A percentile compares a stretch with the other conserved stretches of the same genome.
These are phyloP conservation scores for Globisporangium iwayamae DNA, from an alignment of 352 stramenopile genomes.

Conservation along the genomic window DNA sequence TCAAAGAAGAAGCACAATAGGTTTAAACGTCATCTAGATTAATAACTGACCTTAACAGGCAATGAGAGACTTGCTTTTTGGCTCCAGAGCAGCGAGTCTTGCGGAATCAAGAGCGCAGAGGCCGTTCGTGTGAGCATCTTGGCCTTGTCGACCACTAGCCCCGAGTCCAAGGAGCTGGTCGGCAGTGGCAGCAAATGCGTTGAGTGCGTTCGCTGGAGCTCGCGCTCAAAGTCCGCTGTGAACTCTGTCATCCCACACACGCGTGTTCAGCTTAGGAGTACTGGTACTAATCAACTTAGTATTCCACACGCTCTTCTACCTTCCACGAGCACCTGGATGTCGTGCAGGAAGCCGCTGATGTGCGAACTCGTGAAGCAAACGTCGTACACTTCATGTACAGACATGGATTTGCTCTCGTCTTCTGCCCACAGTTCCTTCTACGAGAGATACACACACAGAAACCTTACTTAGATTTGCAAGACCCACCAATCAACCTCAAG, in stretches of 20 bases:
- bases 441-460: background rate
- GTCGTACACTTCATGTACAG: slow-evolving; percentile 43
- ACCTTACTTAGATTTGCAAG: background rate
- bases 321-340: slow-evolving; percentile 42
- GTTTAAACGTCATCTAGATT: background rate
- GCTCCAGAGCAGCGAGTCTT: slow-evolving; percentile 17
- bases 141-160: slow-evolving; percentile 6
- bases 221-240: slow-evolving; percentile 6
- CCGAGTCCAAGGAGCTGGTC: background rate
- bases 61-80: background rate
- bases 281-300: background rate
- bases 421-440: slow-evolving; percentile 44
- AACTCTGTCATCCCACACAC: slow-evolving; percentile 4
- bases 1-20: background rate
- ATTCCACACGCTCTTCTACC: slow-evolving; percentile 16
- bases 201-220: slow-evolving; percentile 8
- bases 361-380: slow-evolving; percentile 57
- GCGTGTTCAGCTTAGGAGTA: background rate
- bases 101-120: slow-evolving; percentile 8
- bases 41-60: background rate
- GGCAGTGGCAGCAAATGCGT: background rate
- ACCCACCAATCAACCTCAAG: background rate
- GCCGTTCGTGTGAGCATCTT: slow-evolving; percentile 15
- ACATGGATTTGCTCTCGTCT: slow-evolving; percentile 34
- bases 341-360: slow-evolving; percentile 53